phyloP scores from a whole-genome alignment of 352 stramenopile genomes.

The Globisporangium alternatum region DNA sequence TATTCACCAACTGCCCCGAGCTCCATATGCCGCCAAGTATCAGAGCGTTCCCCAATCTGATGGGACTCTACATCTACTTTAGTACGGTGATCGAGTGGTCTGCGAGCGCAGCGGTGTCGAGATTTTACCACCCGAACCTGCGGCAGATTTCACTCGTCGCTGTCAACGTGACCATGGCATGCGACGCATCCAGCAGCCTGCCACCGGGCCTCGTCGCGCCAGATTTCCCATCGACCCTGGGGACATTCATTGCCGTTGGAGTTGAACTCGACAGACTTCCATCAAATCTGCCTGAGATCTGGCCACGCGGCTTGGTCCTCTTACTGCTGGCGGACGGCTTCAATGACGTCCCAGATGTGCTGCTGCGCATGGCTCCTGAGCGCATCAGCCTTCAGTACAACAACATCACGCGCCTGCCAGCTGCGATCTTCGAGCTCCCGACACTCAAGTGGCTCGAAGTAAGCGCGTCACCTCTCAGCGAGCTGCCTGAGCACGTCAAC shows the following conservation, averaged over 20 bases:
- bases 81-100: conserved; percentile 4
- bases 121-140: background rate
- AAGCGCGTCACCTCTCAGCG: background rate
- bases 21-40: conserved; percentile 3
- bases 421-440: conserved; percentile 7
- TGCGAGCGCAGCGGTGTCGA: background rate
- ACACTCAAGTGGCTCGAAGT: conserved; percentile 11
- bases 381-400: conserved; percentile 1
- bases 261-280: conserved; percentile 6
- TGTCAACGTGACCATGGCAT: background rate
- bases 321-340: background rate
- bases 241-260: background rate
- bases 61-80: background rate
- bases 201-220: background rate
- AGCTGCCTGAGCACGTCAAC: background rate
- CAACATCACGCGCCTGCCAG: background rate
- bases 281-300: conserved; percentile 18
- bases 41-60: background rate
- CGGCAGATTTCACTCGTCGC: background rate
- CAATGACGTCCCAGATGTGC: background rate
- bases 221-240: background rate
- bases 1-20: background rate
- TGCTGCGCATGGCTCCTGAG: background rate
- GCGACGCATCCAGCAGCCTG: conserved; percentile 1
- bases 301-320: background rate